A percentile compares a stretch with the other conserved stretches of the same genome.
Evolutionary conservation across 371 early-diverging fungal species (phyloP).

Genomic region (Rhizopus stolonifer): DNA sequence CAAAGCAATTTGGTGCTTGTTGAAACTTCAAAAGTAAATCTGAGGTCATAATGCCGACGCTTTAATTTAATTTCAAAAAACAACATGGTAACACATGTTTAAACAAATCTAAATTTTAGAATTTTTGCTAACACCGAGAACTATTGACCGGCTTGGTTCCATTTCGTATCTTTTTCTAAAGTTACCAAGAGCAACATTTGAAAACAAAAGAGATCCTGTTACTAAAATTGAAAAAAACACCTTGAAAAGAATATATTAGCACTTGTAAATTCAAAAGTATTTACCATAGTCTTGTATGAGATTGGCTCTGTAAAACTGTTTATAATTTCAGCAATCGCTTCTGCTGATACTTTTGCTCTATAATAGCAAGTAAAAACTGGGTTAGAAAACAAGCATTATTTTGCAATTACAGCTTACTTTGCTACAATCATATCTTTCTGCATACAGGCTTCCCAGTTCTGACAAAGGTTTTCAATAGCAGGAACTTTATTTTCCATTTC

Average conservation of each 20-base stretch:
- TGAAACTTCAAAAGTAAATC: no score
- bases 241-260: neutral
- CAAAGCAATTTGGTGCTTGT: no score
- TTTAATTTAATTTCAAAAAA: no score
- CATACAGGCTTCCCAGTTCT: constrained; percentile 82
- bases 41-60: no score
- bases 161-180: constrained; percentile 8
- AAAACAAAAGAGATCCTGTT: constrained; percentile 1
- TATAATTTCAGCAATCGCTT: constrained; percentile 78
- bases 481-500: constrained; percentile 72
- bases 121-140: neutral
- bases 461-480: constrained; percentile 73
- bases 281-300: constrained; percentile 79
- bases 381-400: neutral
- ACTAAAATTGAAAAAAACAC: constrained; percentile 9
- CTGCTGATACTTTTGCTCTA: constrained; percentile 71
- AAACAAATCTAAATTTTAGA: no score
- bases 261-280: no score
- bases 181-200: constrained; percentile 16
- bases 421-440: constrained; percentile 66
- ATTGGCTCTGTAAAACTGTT: constrained; percentile 80
- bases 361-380: neutral
- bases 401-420: constrained; percentile 30
- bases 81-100: no score
- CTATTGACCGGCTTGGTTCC: neutral